Conservation (phyloP, 108 stramenopile species). For the Aurantiochytrium sp. region DNA sequence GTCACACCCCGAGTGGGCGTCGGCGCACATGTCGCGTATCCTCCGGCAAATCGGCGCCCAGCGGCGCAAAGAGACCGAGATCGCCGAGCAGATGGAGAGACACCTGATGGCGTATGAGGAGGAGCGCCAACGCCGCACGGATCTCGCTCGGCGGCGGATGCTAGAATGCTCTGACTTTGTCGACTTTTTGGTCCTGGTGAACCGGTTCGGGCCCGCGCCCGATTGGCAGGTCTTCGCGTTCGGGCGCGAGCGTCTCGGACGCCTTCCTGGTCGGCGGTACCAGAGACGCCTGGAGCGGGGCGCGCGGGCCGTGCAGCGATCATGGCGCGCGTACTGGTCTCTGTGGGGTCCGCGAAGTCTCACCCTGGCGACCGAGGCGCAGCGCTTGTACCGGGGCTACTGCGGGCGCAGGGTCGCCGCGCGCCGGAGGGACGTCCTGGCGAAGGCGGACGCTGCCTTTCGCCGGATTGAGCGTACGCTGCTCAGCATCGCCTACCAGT, state of each 20-base stretch:
- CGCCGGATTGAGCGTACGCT: neutral
- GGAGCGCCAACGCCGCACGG: neutral
- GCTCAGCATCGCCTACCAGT: neutral
- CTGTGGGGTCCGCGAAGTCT: neutral
- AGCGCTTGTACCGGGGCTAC: neutral
- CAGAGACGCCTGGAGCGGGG: neutral
- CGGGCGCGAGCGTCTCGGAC: neutral
- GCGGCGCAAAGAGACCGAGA: neutral
- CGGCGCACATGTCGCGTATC: neutral
- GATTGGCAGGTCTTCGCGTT: conserved; percentile 20
- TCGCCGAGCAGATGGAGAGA: neutral
- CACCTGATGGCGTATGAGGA: neutral
- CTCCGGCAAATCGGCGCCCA: neutral
- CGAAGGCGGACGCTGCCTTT: neutral
- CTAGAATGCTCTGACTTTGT: neutral
- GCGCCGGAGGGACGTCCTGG: neutral
- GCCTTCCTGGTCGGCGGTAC: neutral
- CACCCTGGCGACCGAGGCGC: neutral
- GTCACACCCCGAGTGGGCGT: neutral
- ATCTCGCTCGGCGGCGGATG: neutral
- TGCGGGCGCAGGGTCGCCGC: neutral
- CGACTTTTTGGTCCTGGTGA: neutral
- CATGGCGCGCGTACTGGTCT: neutral
- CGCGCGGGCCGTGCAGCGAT: neutral
- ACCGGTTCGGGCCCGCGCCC: neutral